phyloP scores from a whole-genome alignment of 352 stramenopile species.

The Phytophthora meadii region DNA sequence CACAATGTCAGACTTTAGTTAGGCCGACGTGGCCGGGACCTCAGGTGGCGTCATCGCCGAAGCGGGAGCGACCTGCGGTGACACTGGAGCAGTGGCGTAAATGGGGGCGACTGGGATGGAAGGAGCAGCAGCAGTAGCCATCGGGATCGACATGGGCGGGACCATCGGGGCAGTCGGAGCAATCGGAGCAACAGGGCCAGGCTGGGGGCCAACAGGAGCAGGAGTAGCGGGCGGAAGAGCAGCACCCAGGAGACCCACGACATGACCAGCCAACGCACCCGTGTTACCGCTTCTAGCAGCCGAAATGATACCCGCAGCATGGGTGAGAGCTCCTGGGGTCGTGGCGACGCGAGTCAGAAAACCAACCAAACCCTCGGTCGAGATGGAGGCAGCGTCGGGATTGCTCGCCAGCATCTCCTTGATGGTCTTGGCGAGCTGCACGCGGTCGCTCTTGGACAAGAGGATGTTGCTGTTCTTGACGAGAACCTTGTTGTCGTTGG shows the following conservation, averaged over 20 bases:
- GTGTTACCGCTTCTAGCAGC: neutral
- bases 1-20: neutral
- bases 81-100: neutral
- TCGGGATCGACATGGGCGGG: neutral
- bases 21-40: neutral
- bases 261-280: neutral
- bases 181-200: neutral
- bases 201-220: too few species aligned
- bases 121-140: neutral
- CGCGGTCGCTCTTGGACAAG: conserved; percentile 20
- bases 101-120: neutral
- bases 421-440: conserved; percentile 12
- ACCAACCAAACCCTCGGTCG: neutral
- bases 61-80: neutral
- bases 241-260: neutral
- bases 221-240: neutral
- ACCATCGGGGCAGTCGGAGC: neutral
- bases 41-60: neutral
- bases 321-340: neutral
- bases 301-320: neutral
- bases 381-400: neutral
- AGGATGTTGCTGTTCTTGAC: conserved; percentile 24
- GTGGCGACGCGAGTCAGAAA: neutral
- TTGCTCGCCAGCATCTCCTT: neutral
- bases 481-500: neutral